These are phyloP conservation scores for Populus hybrid DNA, from an alignment of 441 rosid genomes.

Conservation along the genomic window DNA sequence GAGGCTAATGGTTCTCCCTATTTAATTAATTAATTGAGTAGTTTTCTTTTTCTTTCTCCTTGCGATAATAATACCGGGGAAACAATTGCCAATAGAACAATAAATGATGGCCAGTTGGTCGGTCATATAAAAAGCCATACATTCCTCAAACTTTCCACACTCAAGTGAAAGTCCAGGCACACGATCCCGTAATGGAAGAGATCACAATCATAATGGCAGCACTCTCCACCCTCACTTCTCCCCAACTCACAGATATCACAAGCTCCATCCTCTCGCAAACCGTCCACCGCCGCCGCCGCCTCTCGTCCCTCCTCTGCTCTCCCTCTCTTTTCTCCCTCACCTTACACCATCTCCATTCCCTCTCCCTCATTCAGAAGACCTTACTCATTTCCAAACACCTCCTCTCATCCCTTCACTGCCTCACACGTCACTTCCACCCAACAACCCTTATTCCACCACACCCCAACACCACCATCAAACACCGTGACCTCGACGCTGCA, in stretches of 20 bases:
- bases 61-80: background rate
- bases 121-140: conserved; percentile 12
- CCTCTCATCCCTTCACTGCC: conserved; percentile 57
- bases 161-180: conserved; percentile 14
- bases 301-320: conserved; percentile 66
- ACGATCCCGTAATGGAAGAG: conserved; percentile 51
- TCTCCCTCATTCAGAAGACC: conserved; percentile 56
- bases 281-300: conserved; percentile 53
- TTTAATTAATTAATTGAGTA: background rate
- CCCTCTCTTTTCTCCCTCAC: conserved; percentile 68
- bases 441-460: conserved; percentile 50
- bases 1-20: background rate
- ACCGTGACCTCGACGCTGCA: conserved; percentile 76
- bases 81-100: background rate
- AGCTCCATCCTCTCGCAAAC: conserved; percentile 43
- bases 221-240: conserved; percentile 52
- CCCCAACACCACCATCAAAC: conserved; percentile 42
- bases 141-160: conserved; percentile 13
- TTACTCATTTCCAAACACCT: conserved; percentile 72
- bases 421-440: conserved; percentile 66
- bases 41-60: fast-evolving
- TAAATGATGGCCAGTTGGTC: background rate
- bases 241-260: conserved; percentile 47
- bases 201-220: conserved; percentile 49
- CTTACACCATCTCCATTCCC: conserved; percentile 71